A percentile compares a stretch with the other conserved stretches of the same genome.
phyloP scores from a whole-genome alignment of 1,284 basidiomycete species.

The Xerocomus cyaneibrunnescens region DNA sequence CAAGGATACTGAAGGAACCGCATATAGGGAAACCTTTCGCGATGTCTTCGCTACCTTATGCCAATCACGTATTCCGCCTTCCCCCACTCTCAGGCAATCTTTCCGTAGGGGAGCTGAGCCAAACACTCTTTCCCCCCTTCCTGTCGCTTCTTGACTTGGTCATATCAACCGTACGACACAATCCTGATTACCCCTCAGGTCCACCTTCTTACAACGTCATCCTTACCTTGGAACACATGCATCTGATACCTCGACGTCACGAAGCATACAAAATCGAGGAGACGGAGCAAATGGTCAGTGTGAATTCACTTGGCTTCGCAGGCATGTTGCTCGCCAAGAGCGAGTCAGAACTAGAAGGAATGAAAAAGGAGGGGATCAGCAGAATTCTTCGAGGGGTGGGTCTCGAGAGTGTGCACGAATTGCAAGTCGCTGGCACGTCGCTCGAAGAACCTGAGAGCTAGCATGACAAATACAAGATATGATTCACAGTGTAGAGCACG shows the following conservation, averaged over 20 bases:
- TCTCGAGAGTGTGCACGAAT: conserved; percentile 61
- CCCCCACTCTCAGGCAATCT: conserved; percentile 48
- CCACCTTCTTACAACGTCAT: conserved; percentile 80
- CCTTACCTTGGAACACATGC: conserved; percentile 79
- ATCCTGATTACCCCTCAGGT: conserved; percentile 56
- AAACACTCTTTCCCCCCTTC: conserved; percentile 62
- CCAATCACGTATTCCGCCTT: conserved; percentile 75
- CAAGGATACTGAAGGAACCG: conserved; percentile 12
- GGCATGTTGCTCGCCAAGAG: conserved; percentile 85
- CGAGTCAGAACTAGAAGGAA: conserved; percentile 64
- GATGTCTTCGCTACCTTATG: conserved; percentile 67
- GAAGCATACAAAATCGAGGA: conserved; percentile 53
- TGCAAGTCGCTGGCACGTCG: conserved; percentile 48
- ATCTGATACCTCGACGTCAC: conserved; percentile 72
- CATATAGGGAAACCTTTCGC: conserved; percentile 69
- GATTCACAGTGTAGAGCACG: neutral
- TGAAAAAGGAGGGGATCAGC: conserved; percentile 59
- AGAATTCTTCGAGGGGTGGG: conserved; percentile 63
- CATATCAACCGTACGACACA: conserved; percentile 72
- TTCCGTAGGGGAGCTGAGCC: conserved; percentile 51
- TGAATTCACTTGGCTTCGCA: conserved; percentile 87
- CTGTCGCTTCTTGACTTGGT: conserved; percentile 75
- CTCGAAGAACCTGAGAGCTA: conserved; percentile 27
- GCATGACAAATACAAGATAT: neutral
- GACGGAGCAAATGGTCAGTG: conserved; percentile 56